Percentiles rank a stretch among this genome's conserved stretches.
Evolutionary conservation across 2,329 filamentous ascomycete genomes (phyloP).

Genomic region (Microascus cirrosus): DNA sequence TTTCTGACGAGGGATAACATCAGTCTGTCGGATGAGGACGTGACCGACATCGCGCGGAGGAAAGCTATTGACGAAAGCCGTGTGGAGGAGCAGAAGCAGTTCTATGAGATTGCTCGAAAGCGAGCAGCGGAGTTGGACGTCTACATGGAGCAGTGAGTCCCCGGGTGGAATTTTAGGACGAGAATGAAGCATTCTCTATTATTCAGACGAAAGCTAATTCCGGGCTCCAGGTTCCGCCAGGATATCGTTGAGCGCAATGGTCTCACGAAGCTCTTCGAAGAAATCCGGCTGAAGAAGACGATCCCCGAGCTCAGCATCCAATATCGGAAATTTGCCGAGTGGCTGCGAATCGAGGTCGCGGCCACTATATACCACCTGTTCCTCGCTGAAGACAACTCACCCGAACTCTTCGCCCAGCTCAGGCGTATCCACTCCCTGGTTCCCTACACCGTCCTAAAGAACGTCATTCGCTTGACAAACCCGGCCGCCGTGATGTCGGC

Average conservation of each 20-base stretch:
- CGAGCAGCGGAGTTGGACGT: constrained; percentile 88
- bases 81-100: constrained; percentile 82
- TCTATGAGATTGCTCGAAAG: constrained; percentile 89
- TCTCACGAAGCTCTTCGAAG: constrained; percentile 81
- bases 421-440: constrained; percentile 92
- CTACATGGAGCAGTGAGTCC: constrained; percentile 83
- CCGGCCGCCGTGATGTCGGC: constrained; percentile 96
- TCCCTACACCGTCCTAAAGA: constrained; percentile 88
- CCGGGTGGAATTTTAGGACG: not conserved
- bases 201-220: not conserved
- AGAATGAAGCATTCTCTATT: not conserved
- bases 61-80: constrained; percentile 79
- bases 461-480: constrained; percentile 92
- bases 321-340: constrained; percentile 97
- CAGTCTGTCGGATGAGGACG: constrained; percentile 68
- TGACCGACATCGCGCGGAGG: constrained; percentile 66
- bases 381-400: constrained; percentile 94
- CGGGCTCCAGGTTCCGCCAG: constrained; percentile 43
- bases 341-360: constrained; percentile 92
- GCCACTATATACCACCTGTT: constrained; percentile 96
- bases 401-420: constrained; percentile 86
- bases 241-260: constrained; percentile 66
- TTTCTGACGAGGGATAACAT: constrained; percentile 70
- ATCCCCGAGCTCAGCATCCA: constrained; percentile 85
- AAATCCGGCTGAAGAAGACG: constrained; percentile 81